Conservation (phyloP, 345 rosid species). For the Abelmoschus esculentus region DNA sequence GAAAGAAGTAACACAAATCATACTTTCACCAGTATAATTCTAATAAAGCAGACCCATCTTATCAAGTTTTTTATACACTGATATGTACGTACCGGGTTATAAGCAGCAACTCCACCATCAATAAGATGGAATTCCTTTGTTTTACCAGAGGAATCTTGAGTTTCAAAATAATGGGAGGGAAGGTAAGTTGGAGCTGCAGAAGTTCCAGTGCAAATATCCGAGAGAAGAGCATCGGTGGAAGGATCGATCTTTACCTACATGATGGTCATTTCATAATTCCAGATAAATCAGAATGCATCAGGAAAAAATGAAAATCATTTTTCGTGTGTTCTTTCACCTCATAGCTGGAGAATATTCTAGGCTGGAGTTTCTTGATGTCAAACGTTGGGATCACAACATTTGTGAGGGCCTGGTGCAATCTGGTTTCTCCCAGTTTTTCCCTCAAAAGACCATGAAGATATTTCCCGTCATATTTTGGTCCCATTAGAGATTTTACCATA, state of each 20-base stretch:
- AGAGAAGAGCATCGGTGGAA: slow-evolving; percentile 32
- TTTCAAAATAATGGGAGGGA: slow-evolving; percentile 43
- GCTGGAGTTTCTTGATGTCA: slow-evolving; percentile 45
- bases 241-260: slow-evolving; percentile 31
- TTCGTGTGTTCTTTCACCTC: slow-evolving; percentile 21
- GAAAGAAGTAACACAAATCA: background rate
- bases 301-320: background rate
- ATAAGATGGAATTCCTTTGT: slow-evolving; percentile 49
- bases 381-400: slow-evolving; percentile 48
- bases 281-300: background rate
- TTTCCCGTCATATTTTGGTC: slow-evolving; percentile 48
- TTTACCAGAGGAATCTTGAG: slow-evolving; percentile 24
- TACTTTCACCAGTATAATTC: background rate
- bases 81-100: slow-evolving; percentile 40
- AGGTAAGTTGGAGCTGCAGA: slow-evolving; percentile 72
- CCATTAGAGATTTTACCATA: slow-evolving; percentile 25
- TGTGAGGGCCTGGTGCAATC: slow-evolving; percentile 32
- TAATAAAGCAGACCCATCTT: background rate
- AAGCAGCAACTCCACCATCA: slow-evolving; percentile 78
- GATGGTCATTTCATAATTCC: background rate
- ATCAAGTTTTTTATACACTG: no score
- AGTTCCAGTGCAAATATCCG: slow-evolving; percentile 55
- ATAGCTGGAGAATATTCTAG: slow-evolving; percentile 37
- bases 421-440: slow-evolving; percentile 30
- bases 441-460: slow-evolving; percentile 25